These are phyloP conservation scores for Pyricularia sp. DNA, from an alignment of 2,329 filamentous ascomycete genomes.

Conservation along the genomic window DNA sequence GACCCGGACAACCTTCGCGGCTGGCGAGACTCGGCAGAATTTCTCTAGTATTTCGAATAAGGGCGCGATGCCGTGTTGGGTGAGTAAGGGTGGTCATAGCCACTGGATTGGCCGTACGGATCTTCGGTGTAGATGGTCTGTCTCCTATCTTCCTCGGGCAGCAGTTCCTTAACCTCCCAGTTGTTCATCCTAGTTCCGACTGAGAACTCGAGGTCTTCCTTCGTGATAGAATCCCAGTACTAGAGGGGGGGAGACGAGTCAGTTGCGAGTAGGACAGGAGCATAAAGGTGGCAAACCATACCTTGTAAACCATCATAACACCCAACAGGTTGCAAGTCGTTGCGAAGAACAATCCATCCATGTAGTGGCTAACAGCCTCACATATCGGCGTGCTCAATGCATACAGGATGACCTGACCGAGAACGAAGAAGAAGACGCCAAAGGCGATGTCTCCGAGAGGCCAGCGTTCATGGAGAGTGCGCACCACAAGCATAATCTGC, in stretches of 20 bases:
- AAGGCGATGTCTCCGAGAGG: constrained; percentile 86
- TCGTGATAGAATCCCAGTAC: constrained; percentile 99
- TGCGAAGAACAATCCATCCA: constrained; percentile 90
- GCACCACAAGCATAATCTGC: constrained; percentile 80
- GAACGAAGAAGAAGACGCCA: constrained; percentile 82
- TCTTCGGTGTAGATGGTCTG: constrained; percentile 64
- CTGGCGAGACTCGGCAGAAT: neutral
- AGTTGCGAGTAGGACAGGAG: neutral
- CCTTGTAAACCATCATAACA: constrained; percentile 99
- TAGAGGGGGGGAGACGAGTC: constrained; percentile 22
- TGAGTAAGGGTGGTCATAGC: constrained; percentile 43
- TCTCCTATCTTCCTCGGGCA: constrained; percentile 72
- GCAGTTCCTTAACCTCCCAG: constrained; percentile 93
- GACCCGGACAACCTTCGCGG: neutral
- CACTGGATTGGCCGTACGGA: constrained; percentile 47
- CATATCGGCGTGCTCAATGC: constrained; percentile 83
- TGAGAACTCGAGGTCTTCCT: constrained; percentile 95
- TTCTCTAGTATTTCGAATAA: constrained; percentile 33
- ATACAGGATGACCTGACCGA: constrained; percentile 88
- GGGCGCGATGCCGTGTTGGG: constrained; percentile 30
- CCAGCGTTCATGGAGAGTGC: constrained; percentile 92
- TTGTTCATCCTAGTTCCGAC: constrained; percentile 93
- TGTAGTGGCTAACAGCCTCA: constrained; percentile 74
- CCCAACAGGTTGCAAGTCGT: constrained; percentile 88
- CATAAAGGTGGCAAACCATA: constrained; percentile 18